Base-by-base conservation (phyloP, 345 rosid species). In the Syzygium aqueum region DNA sequence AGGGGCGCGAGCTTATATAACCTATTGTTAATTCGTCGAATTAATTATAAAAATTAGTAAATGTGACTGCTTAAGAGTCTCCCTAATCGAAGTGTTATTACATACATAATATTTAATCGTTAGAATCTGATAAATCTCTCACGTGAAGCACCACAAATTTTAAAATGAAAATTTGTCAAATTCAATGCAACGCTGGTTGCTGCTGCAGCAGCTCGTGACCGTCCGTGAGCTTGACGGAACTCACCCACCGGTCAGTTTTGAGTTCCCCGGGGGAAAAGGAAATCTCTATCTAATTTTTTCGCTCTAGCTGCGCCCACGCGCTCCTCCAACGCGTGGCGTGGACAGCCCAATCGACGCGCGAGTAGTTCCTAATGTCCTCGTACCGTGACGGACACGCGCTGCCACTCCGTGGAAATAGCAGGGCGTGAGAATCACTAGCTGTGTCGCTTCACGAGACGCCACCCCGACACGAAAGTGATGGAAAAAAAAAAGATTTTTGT, bases 1-100 rank as follows among this genome's bases (percentile, higher is more conserved):
- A 61, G 3, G 1, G 0, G 9, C 0, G 1, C 4, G 2, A 6
- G 2, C 0, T n/a, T 61, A 61, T 13, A n/a, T 19, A 73, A 5
- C 10, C 6, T 73, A 8, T 21, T 19, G 49, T 10, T 73, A 33
- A 73, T 19, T 19, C 2, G 4, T 73, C 2, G 8, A 73, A 73
- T 37, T 73, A 33, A 2, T 9, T 1, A 19, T 33, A 37, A 37
- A 73, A 37, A 0, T 33, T 33, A 37, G 33, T 5, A 2, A 10
- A 19, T 5, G 25, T 2, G 7, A 37, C 14, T 17, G 9, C 49
- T 11, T 37, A 61, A 61, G 73, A 61, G 25, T 3, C 59, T 54
- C 3, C 57, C 25, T 21, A n/a, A 61, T 61, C 16, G 2, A 27
- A 61, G 14, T 73, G 3, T 33, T 17, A 73, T 37, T 37, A 16